These are phyloP conservation scores for Besnoitia besnoiti DNA, from an alignment of 169 alveolate species.

Conservation along the genomic window DNA sequence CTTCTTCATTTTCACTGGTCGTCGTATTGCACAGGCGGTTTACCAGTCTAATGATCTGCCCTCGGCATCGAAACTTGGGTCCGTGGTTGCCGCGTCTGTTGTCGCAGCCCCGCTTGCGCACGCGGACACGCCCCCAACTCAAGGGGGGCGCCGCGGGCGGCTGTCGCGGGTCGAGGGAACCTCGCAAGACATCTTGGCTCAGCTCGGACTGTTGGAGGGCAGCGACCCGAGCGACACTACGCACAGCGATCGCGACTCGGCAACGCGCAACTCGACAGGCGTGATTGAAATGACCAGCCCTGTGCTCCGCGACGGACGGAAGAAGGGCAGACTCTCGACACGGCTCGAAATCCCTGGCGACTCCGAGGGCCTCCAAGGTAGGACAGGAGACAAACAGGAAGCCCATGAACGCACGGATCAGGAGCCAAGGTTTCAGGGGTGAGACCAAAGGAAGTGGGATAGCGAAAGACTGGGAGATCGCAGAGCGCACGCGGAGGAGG, in stretches of 20 bases:
- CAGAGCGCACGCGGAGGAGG: neutral
- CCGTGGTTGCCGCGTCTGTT: neutral
- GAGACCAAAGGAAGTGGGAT: too few species aligned
- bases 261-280: neutral
- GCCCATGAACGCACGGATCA: too few species aligned
- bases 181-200: constrained; percentile 23
- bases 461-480: too few species aligned
- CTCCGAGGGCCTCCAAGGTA: neutral
- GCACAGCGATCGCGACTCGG: neutral
- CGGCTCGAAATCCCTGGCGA: neutral
- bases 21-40: too few species aligned
- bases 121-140: neutral
- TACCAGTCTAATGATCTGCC: too few species aligned
- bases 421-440: too few species aligned
- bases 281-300: neutral
- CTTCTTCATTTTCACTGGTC: too few species aligned
- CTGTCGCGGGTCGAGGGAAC: constrained; percentile 55
- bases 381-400: too few species aligned
- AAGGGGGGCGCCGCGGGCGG: constrained; percentile 43
- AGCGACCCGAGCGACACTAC: neutral
- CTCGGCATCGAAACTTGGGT: too few species aligned
- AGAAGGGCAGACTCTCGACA: neutral
- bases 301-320: neutral
- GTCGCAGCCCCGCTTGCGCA: too few species aligned
- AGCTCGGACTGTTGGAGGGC: constrained; percentile 31